Evolutionary conservation across 2,329 filamentous ascomycete species (phyloP).

Genomic region (Pezizomycotina sp.): DNA sequence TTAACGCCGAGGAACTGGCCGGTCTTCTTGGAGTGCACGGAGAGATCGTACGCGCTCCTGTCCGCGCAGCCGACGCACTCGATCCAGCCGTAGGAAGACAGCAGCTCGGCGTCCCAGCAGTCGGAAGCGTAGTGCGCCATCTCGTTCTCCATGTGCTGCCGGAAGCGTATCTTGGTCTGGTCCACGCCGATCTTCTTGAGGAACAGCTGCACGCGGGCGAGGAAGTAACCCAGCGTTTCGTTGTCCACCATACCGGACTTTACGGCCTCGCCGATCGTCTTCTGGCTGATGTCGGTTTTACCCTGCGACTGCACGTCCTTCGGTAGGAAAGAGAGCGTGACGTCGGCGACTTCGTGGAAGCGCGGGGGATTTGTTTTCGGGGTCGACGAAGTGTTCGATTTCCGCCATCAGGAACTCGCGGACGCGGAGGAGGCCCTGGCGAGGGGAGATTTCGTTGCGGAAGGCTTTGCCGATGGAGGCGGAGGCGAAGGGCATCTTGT

Average conservation of each 20-base stretch:
- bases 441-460: constrained; percentile 92
- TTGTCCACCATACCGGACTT: constrained; percentile 74
- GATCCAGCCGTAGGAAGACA: constrained; percentile 89
- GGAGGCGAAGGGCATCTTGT: constrained; percentile 89
- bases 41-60: constrained; percentile 83
- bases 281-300: constrained; percentile 55
- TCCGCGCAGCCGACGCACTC: constrained; percentile 97
- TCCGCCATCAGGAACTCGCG: constrained; percentile 98
- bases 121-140: constrained; percentile 91
- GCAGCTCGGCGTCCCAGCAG: constrained; percentile 93
- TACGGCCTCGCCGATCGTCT: constrained; percentile 76
- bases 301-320: constrained; percentile 73
- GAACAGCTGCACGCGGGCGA: constrained; percentile 85
- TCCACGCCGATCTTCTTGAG: constrained; percentile 77
- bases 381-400: constrained; percentile 97
- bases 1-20: constrained; percentile 72
- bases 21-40: constrained; percentile 84
- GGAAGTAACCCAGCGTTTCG: constrained; percentile 94
- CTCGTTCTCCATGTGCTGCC: constrained; percentile 86
- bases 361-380: constrained; percentile 80
- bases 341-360: constrained; percentile 68
- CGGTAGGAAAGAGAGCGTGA: constrained; percentile 71
- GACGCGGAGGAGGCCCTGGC: constrained; percentile 77
- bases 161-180: constrained; percentile 74
- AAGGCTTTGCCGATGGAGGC: constrained; percentile 96